Percentiles rank a stretch among this genome's conserved stretches.
phyloP scores from a whole-genome alignment of 2,329 filamentous ascomycete species.

The Hypoxylon sp. region DNA sequence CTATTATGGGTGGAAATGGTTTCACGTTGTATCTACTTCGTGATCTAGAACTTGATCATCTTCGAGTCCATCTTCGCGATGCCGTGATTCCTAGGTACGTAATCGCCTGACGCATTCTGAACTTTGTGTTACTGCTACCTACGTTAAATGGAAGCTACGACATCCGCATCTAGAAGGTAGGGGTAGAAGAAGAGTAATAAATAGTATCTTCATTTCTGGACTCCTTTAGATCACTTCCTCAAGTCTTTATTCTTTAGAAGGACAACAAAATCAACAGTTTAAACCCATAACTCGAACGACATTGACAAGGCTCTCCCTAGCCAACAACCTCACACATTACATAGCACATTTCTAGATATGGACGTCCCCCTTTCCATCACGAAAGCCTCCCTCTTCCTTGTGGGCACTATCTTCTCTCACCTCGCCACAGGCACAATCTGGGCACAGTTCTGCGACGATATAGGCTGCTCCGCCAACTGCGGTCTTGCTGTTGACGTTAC shows the following conservation, averaged over 20 bases:
- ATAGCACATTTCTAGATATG: background rate
- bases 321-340: background rate
- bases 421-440: slow-evolving; percentile 21
- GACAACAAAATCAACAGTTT: background rate
- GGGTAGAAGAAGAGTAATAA: background rate
- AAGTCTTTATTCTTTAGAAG: background rate
- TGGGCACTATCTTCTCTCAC: background rate
- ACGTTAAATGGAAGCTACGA: background rate
- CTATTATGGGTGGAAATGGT: background rate
- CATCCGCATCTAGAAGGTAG: background rate
- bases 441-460: slow-evolving; percentile 42
- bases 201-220: background rate
- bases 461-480: slow-evolving; percentile 33
- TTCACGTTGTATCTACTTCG: slow-evolving; percentile 8
- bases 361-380: background rate
- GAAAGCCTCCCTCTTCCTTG: slow-evolving; percentile 15
- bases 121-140: background rate
- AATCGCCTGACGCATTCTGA: background rate
- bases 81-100: slow-evolving; percentile 8
- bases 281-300: background rate
- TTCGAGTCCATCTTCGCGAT: background rate
- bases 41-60: background rate
- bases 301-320: background rate
- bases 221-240: background rate
- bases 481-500: slow-evolving; percentile 23